Base-by-base conservation (phyloP, 371 early-diverging fungal species). In the Globomyces sp. region DNA sequence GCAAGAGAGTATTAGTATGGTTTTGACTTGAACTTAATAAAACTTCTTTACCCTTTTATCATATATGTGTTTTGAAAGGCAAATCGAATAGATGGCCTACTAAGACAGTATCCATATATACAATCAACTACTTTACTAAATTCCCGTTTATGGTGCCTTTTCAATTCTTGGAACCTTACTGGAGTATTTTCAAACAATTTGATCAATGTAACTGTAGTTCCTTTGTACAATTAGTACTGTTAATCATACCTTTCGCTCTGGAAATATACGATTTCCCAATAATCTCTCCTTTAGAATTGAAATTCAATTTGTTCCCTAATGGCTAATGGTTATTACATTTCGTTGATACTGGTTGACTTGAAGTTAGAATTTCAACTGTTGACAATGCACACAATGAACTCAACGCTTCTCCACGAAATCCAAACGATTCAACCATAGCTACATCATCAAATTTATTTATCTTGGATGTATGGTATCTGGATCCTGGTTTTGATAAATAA, bases 81-180 rank as follows among this genome's bases (percentile, higher is more conserved):
- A 8, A 98, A 77, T 41, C 88, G 82, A n/a, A 90, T 85, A 9
- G 81, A 78, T 24, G 77, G 76, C 13, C 83, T 77, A 13, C 92
- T 87, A 8, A 96, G 74, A 0, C 91, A 92, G 68, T 96, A 98
- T 2, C 89, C 87, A 73, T 99, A 93, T 34, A 97, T 66, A n/a
- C 93, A 69, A 1, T 83, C 82, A 34, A 97, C 69, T 40, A 92
- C 87, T 62, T 90, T 89, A 1, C 81, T 73, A 65, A 87, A 91
- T 71, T 98, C 94, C 50, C 85, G 76, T 58, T 89, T 89, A 55
- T 88, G 77, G 67, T 93, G 92, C 57, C 87, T 87, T 65, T 88
- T 87, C 69, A 94, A 89, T 65, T 96, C 96, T 45, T 81, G 81
- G 48, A 80, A 77, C n/a, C 99, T 86, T 1, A 99, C 95, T 2